Evolutionary conservation across 2,329 filamentous ascomycete genomes (phyloP).

Genomic region (Pseudogymnoascus sp.): DNA sequence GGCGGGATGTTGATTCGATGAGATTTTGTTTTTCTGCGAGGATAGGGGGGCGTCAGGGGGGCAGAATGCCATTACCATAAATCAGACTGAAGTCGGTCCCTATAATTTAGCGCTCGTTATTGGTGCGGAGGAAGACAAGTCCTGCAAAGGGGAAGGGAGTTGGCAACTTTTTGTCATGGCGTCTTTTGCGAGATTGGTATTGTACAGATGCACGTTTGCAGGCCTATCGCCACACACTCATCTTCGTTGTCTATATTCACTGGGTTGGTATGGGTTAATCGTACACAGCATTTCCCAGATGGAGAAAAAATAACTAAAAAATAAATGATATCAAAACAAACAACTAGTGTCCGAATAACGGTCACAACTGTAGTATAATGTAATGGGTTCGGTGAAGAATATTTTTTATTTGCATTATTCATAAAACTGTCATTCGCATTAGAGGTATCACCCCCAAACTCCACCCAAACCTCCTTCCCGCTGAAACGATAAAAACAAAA

Average conservation of each 20-base stretch:
- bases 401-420: not conserved
- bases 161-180: not conserved
- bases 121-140: not conserved
- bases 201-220: conserved; percentile 5
- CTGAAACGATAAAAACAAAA: not conserved
- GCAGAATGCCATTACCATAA: not conserved
- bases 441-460: conserved; percentile 3
- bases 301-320: not conserved
- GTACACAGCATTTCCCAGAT: not conserved
- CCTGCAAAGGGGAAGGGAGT: not conserved
- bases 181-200: not conserved
- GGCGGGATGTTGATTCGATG: not conserved
- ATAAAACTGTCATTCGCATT: not conserved
- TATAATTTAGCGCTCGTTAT: conserved; percentile 4
- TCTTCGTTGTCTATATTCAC: conserved; percentile 5
- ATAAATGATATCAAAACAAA: not conserved
- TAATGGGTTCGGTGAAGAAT: not conserved
- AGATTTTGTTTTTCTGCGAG: not conserved
- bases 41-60: not conserved
- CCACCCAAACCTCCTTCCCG: not conserved
- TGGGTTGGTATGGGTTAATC: not conserved
- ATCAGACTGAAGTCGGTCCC: not conserved
- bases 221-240: not conserved
- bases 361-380: not conserved
- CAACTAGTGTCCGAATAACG: not conserved